These are phyloP conservation scores for Leishmania braziliensis DNA, from an alignment of 208 protist species.

Conservation along the genomic window DNA sequence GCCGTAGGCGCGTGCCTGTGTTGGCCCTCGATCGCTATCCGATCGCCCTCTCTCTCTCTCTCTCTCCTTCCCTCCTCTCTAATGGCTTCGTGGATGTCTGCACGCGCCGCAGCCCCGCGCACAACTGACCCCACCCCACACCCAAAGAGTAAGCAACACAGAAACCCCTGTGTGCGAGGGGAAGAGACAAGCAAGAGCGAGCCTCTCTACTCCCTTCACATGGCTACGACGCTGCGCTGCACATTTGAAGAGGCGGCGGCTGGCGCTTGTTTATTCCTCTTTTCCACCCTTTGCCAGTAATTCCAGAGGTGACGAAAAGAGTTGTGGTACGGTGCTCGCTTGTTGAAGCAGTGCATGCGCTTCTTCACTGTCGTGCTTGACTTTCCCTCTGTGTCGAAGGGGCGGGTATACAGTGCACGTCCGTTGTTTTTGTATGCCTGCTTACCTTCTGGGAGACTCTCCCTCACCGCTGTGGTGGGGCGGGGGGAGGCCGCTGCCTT, in stretches of 20 bases:
- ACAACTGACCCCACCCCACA: not conserved
- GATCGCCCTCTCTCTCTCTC: not conserved
- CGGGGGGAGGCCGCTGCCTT: not conserved
- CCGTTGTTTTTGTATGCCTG: not conserved
- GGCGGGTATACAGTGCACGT: not conserved
- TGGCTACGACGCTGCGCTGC: not conserved
- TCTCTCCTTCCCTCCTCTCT: not conserved
- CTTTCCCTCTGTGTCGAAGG: not conserved
- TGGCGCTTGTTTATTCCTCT: not conserved
- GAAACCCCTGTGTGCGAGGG: not conserved
- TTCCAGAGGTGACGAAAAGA: not conserved
- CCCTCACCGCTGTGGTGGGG: not conserved
- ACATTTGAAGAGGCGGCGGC: conserved; percentile 10
- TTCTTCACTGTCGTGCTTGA: not conserved
- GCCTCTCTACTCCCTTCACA: not conserved
- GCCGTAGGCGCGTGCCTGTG: not conserved
- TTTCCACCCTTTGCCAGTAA: not conserved
- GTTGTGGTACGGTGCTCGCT: not conserved
- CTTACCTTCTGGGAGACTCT: not conserved
- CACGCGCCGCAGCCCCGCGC: not conserved
- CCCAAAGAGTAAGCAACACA: not conserved
- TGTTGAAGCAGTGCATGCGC: not conserved
- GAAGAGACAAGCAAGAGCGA: not conserved
- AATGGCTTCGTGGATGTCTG: not conserved
- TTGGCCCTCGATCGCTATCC: not conserved